These are phyloP conservation scores for Encephalitozoon intestinalis DNA, from an alignment of 371 early-diverging fungal species.

Conservation along the genomic window DNA sequence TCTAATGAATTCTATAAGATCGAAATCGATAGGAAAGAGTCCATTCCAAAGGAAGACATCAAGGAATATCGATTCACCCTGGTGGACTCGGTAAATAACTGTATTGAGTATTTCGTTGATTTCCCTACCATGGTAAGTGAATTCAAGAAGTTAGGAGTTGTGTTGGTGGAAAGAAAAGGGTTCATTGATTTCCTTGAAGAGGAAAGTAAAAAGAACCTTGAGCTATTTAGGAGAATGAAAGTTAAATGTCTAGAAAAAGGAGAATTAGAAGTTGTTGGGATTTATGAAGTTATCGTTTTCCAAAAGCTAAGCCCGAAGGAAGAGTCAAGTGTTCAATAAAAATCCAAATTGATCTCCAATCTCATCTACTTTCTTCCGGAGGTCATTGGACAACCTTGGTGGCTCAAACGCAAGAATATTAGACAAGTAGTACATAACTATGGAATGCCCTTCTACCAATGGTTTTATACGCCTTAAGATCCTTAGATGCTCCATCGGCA, in stretches of 20 bases:
- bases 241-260: conserved; percentile 23
- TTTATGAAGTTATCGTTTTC: conserved; percentile 54
- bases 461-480: conserved; percentile 14
- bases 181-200: conserved; percentile 52
- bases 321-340: conserved; percentile 5
- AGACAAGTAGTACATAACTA: not conserved
- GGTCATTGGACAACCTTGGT: conserved; percentile 8
- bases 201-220: conserved; percentile 20
- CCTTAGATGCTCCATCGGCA: conserved; percentile 15
- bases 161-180: conserved; percentile 26
- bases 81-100: conserved; percentile 86
- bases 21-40: not conserved
- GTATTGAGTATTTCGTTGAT: conserved; percentile 79
- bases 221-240: conserved; percentile 38
- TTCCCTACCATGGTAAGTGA: conserved; percentile 21
- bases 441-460: not conserved
- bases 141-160: conserved; percentile 25
- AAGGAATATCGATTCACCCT: conserved; percentile 80
- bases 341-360: conserved; percentile 22
- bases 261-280: conserved; percentile 54
- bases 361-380: not conserved
- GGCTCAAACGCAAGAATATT: not conserved
- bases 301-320: conserved; percentile 27
- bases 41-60: conserved; percentile 62
- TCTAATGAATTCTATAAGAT: conserved; percentile 37